These are phyloP conservation scores for Brassica nigra DNA, from an alignment of 345 rosid species.

Conservation along the genomic window DNA sequence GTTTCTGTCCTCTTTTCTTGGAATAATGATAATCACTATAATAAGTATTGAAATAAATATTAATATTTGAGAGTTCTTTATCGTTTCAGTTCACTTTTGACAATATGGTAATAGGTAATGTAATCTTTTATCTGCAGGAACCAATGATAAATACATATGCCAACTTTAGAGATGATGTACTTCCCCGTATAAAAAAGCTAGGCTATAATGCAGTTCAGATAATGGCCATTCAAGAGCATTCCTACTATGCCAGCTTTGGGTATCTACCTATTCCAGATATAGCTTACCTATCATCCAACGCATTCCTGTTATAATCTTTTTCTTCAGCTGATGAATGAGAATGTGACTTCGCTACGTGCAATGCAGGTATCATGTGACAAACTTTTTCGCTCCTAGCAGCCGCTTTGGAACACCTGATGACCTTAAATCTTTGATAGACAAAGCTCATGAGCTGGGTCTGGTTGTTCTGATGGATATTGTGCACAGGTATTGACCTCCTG, in stretches of 20 bases:
- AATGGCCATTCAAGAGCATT: conserved; percentile 99
- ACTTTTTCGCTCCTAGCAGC: conserved; percentile 94
- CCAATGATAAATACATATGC: conserved; percentile 81
- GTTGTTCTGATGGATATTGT: conserved; percentile 98
- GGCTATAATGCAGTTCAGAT: conserved; percentile 97
- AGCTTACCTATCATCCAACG: not conserved
- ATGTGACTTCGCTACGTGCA: conserved; percentile 37
- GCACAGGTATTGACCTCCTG: conserved; percentile 65
- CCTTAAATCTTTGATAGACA: conserved; percentile 90
- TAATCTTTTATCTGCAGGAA: conserved; percentile 58
- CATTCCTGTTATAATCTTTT: conserved; percentile 18
- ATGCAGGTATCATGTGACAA: conserved; percentile 93
- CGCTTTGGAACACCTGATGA: conserved; percentile 99
- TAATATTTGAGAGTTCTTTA: not conserved
- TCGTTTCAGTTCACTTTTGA: conserved; percentile 17
- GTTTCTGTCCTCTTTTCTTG: not conserved
- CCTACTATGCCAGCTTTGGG: conserved; percentile 99
- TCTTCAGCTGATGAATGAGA: conserved; percentile 16
- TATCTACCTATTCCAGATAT: conserved; percentile 40
- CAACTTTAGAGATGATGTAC: conserved; percentile 91
- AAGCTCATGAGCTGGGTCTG: conserved; percentile 91
- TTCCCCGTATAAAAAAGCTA: conserved; percentile 90
- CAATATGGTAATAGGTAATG: not conserved
- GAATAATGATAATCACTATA: not conserved
- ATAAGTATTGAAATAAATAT: not conserved